These are phyloP conservation scores for Debaryomyces udenii DNA, from an alignment of 1,139 yeast species.

Conservation along the genomic window DNA sequence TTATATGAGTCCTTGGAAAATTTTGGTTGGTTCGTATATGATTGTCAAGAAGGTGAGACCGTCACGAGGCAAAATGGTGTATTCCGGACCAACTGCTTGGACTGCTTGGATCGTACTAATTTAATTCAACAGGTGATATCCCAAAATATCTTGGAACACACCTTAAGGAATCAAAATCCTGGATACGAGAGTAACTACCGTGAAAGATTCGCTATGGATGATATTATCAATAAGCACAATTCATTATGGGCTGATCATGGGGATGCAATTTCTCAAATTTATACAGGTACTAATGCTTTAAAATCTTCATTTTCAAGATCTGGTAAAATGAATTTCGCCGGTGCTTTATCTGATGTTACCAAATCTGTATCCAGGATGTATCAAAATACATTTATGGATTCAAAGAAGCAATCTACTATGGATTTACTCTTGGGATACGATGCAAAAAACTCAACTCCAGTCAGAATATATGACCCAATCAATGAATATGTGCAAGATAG, in stretches of 20 bases:
- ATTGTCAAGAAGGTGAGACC: constrained; percentile 48
- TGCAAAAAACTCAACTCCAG: constrained; percentile 68
- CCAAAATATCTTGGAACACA: constrained; percentile 60
- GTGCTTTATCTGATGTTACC: constrained; percentile 94
- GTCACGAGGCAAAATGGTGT: constrained; percentile 83
- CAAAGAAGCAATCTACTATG: constrained; percentile 82
- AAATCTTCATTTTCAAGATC: constrained; percentile 92
- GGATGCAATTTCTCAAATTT: constrained; percentile 93
- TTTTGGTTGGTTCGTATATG: constrained; percentile 80
- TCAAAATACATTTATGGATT: constrained; percentile 93
- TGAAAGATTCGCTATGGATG: constrained; percentile 36
- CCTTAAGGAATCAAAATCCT: constrained; percentile 54
- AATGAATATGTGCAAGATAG: constrained; percentile 75
- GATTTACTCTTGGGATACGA: constrained; percentile 82
- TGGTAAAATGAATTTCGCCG: constrained; percentile 95
- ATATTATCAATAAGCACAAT: constrained; percentile 68
- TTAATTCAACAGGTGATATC: constrained; percentile 85
- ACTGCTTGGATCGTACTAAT: constrained; percentile 93
- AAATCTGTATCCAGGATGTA: constrained; percentile 94
- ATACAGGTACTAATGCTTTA: constrained; percentile 95
- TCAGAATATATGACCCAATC: constrained; percentile 82
- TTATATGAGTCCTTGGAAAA: constrained; percentile 68
- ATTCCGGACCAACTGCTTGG: constrained; percentile 90
- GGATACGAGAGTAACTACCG: constrained; percentile 19
- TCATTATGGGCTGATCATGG: constrained; percentile 98